Evolutionary conservation across 495 filamentous ascomycete species (phyloP), one percentile per base, ranked within the genome.

Genomic region (Sporormia fimetaria): DNA sequence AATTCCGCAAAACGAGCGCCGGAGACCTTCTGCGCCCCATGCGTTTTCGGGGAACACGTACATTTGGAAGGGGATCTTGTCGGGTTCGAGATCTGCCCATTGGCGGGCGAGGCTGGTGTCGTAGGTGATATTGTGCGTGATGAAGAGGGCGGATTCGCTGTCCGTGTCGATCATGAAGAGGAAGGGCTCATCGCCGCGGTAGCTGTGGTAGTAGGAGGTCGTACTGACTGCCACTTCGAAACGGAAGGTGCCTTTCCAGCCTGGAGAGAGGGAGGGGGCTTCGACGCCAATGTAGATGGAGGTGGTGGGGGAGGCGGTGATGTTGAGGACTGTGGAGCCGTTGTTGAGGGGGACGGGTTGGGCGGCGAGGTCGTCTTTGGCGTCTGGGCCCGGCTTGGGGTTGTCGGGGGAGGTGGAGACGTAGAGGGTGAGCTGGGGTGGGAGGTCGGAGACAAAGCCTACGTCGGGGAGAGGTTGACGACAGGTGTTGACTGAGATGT

Each of bases 191-290:
- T 56, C 55, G 6, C 60, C 46, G 31, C 69, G 58, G 39, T 71
- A 78, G 9, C 55, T 68, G 56, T 85, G 78, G 58, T 83, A 94
- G 33, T 64, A 76, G 0, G 51, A 69, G 47, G 92, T 81, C 26
- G 78, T 79, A 5, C 90, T 95, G n/a, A 75, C 78, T 2, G 83
- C 82, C 4, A 99, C 62, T 49, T 88, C 66, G 52, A 84, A 87
- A 42, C 74, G 80, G 59, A 81, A 96, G 2, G 54, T 58, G 6
- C 76, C 77, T 0, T 58, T 57, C 44, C 73, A 83, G 5, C 57
- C 57, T 21, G 58, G 50, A 1, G 74, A 67, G 4, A 74, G 60
- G 15, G 73, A 66, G 0, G 80, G 78, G 2, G 85, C 87, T 20
- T 67, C 65, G 1, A 99, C 67, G 2, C 75, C 76, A 24, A 96